Base-by-base conservation (phyloP, 495 filamentous ascomycete genomes). In the Aspergillus nidulans region DNA sequence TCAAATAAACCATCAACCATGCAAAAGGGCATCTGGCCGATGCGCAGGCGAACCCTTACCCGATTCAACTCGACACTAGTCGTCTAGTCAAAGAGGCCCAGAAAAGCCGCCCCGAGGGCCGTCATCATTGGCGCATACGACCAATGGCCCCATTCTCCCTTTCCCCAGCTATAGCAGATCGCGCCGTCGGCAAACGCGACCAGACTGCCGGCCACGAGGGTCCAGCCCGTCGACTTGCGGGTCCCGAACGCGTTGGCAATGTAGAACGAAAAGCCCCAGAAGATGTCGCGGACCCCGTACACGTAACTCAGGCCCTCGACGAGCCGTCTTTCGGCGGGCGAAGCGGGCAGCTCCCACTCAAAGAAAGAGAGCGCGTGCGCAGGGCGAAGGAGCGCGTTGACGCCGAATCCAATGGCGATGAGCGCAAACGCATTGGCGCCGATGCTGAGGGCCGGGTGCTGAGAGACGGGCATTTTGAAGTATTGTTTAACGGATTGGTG, bases 71-170 rank as follows among this genome's bases (percentile, higher is more conserved):
- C 10, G 8, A 6, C 9, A 12, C 30, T 10, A 12, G 10, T 2
- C 10, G 10, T 13, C 24, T 46, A 46, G 46, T 67, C 62, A 46
- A 65, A 59, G 5, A 60, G 19, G 16, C 62, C 66, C 49, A 69
- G 21, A 52, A 71, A 53, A 62, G 69, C 30, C 43, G 49, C 59
- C 25, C 74, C 77, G 40, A 75, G 58, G 12, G 60, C 53, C 13
- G 62, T 56, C 23, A 77, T 48, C 45, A 76, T 46, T 13, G 75
- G 76, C 19, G 76, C 78, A 69, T 82, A 82, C 6, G 74, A 71
- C 77, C 78, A 84, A 60, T 83, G 81, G 62, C 70, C 74, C 79
- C 75, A 77, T 57, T 81, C 61, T 19, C 77, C 79, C 24, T 66
- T 56, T 9, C 73, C 74, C 45, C 73, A 60, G 5, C 34, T 63